Percentiles rank a stretch among this genome's conserved stretches.
Conservation (phyloP, 192 early-diverging fungal species). For the Funneliformis geosporum region DNA sequence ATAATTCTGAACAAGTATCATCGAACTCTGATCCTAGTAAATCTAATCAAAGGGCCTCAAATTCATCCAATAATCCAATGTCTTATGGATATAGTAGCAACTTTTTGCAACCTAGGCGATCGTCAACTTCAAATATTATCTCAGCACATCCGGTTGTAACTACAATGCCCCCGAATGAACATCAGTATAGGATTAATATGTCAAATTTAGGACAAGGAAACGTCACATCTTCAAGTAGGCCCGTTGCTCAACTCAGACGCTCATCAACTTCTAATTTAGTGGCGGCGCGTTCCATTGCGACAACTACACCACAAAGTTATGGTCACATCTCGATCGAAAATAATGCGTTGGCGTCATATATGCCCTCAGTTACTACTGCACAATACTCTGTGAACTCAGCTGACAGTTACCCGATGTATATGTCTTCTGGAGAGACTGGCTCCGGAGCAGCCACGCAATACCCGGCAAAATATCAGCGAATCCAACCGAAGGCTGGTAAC, state of each 20-base stretch:
- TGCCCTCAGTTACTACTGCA: neutral
- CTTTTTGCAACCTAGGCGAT: neutral
- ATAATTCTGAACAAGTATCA: too few species aligned
- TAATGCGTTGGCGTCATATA: neutral
- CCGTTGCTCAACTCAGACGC: neutral
- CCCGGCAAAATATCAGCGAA: neutral
- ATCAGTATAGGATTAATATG: neutral
- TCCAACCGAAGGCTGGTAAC: constrained; percentile 7
- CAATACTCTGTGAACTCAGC: neutral
- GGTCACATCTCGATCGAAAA: neutral
- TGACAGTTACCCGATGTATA: neutral
- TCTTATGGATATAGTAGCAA: neutral
- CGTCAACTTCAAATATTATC: neutral
- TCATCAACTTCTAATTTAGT: neutral
- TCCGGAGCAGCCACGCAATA: neutral
- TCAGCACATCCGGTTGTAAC: neutral
- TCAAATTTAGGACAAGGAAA: neutral
- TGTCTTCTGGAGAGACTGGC: neutral
- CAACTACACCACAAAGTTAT: neutral
- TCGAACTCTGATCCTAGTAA: neutral
- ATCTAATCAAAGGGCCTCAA: neutral
- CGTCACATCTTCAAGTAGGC: neutral
- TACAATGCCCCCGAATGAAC: neutral
- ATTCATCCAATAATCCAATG: neutral
- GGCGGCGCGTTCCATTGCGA: neutral